Evolutionary conservation across 1,139 yeast genomes (phyloP), one percentile per base, ranked within the genome.

Genomic region (Saccharomyces hybrid): DNA sequence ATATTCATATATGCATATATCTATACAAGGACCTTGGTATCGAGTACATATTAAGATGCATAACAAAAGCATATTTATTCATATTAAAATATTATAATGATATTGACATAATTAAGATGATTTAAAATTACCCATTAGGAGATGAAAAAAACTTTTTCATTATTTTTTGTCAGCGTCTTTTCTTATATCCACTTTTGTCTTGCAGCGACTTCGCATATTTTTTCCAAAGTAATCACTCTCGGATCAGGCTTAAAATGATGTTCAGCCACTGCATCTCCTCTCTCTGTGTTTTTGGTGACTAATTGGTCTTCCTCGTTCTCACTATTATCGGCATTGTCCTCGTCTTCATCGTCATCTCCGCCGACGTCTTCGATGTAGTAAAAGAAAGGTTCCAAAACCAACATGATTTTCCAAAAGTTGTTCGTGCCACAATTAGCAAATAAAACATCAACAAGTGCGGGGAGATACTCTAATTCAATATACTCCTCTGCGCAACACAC

Each of bases 401-500:
- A 58, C 63, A 70, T 64, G 2, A 68, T 67, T 52, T 70, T 68
- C 70, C 72, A 68, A 51, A 69, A 69, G 38, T 62, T 56, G 12
- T 50, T 48, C 12, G 66, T 51, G 3, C 69, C 69, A 50, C 71
- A 64, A 48, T 69, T 68, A 12, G 56, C 58, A 44, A 67, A 68
- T 12, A 70, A 51, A 26, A 69, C 65, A 32, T 67, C 65, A 11
- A 69, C 64, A 46, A 70, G 57, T 14, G 65, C 61, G n/a, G 73
- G 72, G 29, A 69, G 56, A 54, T 64, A 70, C 51, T 67, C 70
- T n/a, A 66, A 54, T 57, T 70, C 72, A 44, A 69, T 69, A 50
- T 69, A 70, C 53, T 68, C 71, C 49, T 70, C 73, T 2, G 73
- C 73, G 53, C 71, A 67, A 52, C 70, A 64, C 2, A 70, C 73